These are phyloP conservation scores for Globisporangium iwayamae DNA, from an alignment of 352 stramenopile species.

Conservation along the genomic window DNA sequence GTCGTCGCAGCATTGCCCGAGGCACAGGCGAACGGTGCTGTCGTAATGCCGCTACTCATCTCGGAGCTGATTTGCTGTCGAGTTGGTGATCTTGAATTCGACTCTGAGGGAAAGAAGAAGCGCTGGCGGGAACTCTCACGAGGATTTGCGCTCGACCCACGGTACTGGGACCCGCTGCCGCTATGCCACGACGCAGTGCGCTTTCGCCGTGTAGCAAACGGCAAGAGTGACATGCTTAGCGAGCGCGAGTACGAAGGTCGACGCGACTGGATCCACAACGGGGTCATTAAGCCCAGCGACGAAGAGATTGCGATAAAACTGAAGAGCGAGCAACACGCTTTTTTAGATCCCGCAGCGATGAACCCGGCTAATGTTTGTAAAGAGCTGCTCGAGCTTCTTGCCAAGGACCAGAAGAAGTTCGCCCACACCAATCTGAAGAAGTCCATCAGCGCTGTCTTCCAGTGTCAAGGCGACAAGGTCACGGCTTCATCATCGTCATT, in stretches of 20 bases:
- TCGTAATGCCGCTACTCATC: conserved; percentile 61
- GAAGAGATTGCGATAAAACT: conserved; percentile 21
- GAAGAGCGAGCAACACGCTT: conserved; percentile 26
- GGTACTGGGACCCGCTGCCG: conserved; percentile 54
- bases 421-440: conserved; percentile 38
- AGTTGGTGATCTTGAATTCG: conserved; percentile 15
- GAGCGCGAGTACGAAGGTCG: conserved; percentile 53
- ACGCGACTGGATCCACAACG: conserved; percentile 33
- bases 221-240: conserved; percentile 16
- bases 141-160: conserved; percentile 55
- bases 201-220: conserved; percentile 34
- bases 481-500: background rate
- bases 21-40: conserved; percentile 23
- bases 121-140: conserved; percentile 55
- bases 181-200: conserved; percentile 49
- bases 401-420: conserved; percentile 19
- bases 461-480: conserved; percentile 1
- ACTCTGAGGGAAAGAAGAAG: background rate
- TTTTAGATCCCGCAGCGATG: conserved; percentile 26
- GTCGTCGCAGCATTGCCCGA: conserved; percentile 16
- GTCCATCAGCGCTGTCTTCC: conserved; percentile 33
- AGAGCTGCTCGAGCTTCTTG: conserved; percentile 30
- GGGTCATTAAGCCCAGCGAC: conserved; percentile 48
- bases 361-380: conserved; percentile 24
- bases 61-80: conserved; percentile 41